These are phyloP conservation scores for Acanthamoeba divionensis DNA, from an alignment of 208 protist species.

Conservation along the genomic window DNA sequence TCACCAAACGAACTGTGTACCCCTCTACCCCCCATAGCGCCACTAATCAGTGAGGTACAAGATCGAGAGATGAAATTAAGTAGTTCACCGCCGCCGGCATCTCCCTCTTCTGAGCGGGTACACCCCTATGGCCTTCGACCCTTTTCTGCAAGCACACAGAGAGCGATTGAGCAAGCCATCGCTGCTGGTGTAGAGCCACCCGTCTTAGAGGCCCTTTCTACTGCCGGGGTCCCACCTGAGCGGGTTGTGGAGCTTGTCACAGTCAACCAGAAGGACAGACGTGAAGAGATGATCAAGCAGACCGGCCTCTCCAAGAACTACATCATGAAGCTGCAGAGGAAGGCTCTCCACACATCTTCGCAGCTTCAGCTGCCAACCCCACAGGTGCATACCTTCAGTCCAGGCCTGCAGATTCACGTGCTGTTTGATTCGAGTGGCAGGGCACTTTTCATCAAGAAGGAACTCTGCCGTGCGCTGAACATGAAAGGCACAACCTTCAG, in stretches of 20 bases:
- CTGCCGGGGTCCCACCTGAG: background rate
- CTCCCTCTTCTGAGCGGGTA: no score
- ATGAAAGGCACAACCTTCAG: constrained; percentile 34
- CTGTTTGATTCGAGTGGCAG: background rate
- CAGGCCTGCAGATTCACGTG: background rate
- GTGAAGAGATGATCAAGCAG: background rate
- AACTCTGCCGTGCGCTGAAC: background rate
- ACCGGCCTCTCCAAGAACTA: constrained; percentile 5
- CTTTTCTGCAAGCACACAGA: no score
- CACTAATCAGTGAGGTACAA: no score
- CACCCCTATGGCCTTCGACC: no score
- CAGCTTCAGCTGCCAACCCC: background rate
- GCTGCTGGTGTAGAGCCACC: background rate
- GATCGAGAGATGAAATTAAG: no score
- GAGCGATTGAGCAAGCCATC: background rate
- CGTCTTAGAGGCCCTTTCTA: background rate
- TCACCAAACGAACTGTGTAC: no score
- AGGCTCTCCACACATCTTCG: background rate
- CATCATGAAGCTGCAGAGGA: no score
- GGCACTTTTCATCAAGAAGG: no score
- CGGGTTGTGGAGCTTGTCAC: background rate
- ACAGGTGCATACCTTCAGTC: background rate
- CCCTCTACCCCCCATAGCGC: no score
- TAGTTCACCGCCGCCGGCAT: no score
- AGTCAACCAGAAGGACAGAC: background rate